Conservation (phyloP, 23 red algal genomes). For the Gracilaria caudata region DNA sequence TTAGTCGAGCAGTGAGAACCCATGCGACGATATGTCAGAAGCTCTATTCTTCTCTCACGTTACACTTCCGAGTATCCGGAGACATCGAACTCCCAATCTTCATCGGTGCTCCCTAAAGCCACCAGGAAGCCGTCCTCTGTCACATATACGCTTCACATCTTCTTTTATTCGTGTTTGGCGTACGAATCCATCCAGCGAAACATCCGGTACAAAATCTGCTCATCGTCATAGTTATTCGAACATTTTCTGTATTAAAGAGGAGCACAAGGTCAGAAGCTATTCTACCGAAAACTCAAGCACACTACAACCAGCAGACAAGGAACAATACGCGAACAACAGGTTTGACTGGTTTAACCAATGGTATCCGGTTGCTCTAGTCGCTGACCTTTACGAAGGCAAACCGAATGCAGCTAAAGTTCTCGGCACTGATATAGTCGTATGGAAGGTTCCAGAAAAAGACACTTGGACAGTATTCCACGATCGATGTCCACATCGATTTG, state of each 20-base stretch:
- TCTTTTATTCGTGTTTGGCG: background rate
- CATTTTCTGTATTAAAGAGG: background rate
- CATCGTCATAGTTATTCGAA: background rate
- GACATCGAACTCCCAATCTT: background rate
- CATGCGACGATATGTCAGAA: too few relatives aligned
- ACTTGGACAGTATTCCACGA: constrained; percentile 53
- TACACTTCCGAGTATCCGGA: background rate
- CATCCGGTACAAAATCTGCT: background rate
- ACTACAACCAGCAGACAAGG: background rate
- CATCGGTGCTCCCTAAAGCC: background rate
- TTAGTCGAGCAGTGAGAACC: too few relatives aligned
- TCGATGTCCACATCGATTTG: constrained; percentile 68
- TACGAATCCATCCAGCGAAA: background rate
- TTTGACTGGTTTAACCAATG: constrained; percentile 64
- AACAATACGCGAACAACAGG: background rate
- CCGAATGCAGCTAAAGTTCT: constrained; percentile 39
- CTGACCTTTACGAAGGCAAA: background rate
- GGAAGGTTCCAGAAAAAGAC: background rate
- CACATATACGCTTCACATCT: background rate
- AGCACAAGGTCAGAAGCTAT: background rate
- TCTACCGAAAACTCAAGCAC: background rate
- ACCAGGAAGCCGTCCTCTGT: background rate
- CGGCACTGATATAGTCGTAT: constrained; percentile 44
- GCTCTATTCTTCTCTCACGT: background rate
- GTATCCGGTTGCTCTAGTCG: constrained; percentile 53